Conservation (phyloP, 2,329 filamentous ascomycete species). For the Pseudogymnoascus sp. region DNA sequence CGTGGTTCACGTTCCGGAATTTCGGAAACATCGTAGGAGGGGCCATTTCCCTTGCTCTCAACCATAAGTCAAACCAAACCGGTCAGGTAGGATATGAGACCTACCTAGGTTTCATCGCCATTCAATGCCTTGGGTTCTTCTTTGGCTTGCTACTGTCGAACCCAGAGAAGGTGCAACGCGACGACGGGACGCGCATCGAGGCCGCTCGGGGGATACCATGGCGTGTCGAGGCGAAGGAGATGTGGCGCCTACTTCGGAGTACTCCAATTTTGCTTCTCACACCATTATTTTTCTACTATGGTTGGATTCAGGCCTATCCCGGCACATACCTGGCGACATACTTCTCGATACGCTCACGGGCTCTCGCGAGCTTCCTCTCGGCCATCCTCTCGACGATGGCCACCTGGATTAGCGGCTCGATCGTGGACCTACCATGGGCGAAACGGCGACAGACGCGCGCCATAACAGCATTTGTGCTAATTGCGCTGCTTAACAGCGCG, state of each 20-base stretch:
- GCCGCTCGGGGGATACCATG: constrained; percentile 26
- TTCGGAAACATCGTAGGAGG: constrained; percentile 42
- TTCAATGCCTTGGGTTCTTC: constrained; percentile 39
- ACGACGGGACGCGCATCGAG: constrained; percentile 34
- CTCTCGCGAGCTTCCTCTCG: constrained; percentile 29
- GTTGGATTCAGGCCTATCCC: constrained; percentile 35
- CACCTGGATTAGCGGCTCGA: constrained; percentile 31
- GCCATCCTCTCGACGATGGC: constrained; percentile 18
- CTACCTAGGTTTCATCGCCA: constrained; percentile 40
- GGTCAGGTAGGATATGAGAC: constrained; percentile 35
- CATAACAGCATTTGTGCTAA: constrained; percentile 33
- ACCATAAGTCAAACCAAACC: constrained; percentile 31
- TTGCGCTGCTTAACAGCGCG: constrained; percentile 36
- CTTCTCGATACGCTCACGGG: constrained; percentile 36
- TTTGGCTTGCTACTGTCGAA: constrained; percentile 38
- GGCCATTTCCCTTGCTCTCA: constrained; percentile 43
- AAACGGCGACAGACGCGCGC: constrained; percentile 35
- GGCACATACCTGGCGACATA: constrained; percentile 37
- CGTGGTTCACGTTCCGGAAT: constrained; percentile 37
- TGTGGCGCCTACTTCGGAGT: constrained; percentile 31
- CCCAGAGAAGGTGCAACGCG: constrained; percentile 38
- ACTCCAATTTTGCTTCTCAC: constrained; percentile 32
- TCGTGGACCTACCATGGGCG: constrained; percentile 35
- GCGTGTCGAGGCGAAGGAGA: constrained; percentile 29
- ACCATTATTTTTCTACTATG: constrained; percentile 32